Conservation (phyloP, 352 stramenopile genomes). For the Globisporangium heterothallicum region DNA sequence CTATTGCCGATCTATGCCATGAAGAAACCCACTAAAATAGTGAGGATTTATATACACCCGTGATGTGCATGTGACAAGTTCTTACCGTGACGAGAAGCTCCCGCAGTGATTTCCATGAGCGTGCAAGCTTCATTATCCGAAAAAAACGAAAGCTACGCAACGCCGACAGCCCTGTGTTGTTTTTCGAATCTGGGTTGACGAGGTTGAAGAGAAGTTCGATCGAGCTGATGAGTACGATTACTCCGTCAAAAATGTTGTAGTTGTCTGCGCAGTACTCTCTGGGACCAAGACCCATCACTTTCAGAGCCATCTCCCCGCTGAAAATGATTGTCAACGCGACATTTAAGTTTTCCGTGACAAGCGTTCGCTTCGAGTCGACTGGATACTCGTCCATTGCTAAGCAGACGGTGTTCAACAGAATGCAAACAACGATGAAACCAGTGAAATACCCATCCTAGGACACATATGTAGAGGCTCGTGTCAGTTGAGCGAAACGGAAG, state of each 20-base stretch:
- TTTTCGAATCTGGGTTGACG: constrained; percentile 16
- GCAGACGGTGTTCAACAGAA: constrained; percentile 57
- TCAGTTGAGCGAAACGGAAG: too few relatives aligned
- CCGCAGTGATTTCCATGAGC: constrained; percentile 85
- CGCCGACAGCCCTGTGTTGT: constrained; percentile 56
- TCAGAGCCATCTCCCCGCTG: constrained; percentile 43
- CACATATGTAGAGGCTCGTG: background rate
- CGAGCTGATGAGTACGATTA: constrained; percentile 48
- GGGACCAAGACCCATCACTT: constrained; percentile 50
- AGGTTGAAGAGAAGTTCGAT: constrained; percentile 34
- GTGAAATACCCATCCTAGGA: constrained; percentile 26
- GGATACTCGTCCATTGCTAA: constrained; percentile 56
- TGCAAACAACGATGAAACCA: constrained; percentile 35
- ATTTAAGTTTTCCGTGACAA: constrained; percentile 29
- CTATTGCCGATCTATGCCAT: constrained; percentile 52
- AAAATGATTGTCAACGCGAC: constrained; percentile 39
- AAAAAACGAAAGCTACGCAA: constrained; percentile 81
- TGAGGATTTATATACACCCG: background rate
- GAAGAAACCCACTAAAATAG: background rate
- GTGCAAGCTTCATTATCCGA: constrained; percentile 86
- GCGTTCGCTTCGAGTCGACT: constrained; percentile 10
- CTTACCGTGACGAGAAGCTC: constrained; percentile 70
- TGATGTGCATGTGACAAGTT: background rate
- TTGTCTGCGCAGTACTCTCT: constrained; percentile 36
- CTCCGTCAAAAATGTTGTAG: constrained; percentile 54